Conservation (phyloP, 2,329 filamentous ascomycete genomes). For the Fusarium staphyleae region DNA sequence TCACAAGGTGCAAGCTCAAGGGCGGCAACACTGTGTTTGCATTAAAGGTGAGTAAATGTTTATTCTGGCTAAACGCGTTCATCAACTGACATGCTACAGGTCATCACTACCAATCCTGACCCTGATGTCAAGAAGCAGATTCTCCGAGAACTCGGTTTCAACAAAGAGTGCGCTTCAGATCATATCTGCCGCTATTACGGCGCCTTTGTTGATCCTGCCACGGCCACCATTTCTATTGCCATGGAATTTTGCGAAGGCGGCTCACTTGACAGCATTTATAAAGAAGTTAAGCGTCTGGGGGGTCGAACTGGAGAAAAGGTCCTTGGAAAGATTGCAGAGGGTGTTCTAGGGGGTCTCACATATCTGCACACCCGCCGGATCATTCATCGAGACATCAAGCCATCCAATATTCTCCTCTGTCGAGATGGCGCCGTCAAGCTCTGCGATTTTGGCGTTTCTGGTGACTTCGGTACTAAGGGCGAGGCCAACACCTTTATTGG, state of each 20-base stretch:
- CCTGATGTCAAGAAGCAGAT: conserved; percentile 99
- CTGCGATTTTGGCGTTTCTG: conserved; percentile 97
- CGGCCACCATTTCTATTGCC: conserved; percentile 94
- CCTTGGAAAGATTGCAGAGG: conserved; percentile 93
- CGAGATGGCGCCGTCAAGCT: conserved; percentile 94
- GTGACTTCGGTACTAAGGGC: conserved; percentile 97
- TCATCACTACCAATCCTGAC: conserved; percentile 98
- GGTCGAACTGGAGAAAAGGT: conserved; percentile 97
- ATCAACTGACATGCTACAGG: conserved; percentile 59
- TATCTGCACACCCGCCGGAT: conserved; percentile 97
- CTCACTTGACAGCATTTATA: conserved; percentile 95
- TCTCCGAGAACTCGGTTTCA: conserved; percentile 93
- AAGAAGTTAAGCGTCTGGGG: conserved; percentile 93
- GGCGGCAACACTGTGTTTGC: conserved; percentile 95
- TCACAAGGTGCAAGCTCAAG: conserved; percentile 88
- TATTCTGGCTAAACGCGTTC: neutral
- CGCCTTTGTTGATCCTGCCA: conserved; percentile 94
- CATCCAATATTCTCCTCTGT: conserved; percentile 93
- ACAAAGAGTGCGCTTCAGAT: conserved; percentile 94
- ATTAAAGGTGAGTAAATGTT: conserved; percentile 74
- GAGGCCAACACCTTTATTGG: conserved; percentile 99
- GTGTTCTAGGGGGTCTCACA: conserved; percentile 89
- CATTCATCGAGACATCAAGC: conserved; percentile 98
- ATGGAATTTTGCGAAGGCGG: conserved; percentile 99
- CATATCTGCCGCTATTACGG: conserved; percentile 98